Base-by-base conservation (phyloP, 2,329 filamentous ascomycete species). In the Pezicula rhizophila region DNA sequence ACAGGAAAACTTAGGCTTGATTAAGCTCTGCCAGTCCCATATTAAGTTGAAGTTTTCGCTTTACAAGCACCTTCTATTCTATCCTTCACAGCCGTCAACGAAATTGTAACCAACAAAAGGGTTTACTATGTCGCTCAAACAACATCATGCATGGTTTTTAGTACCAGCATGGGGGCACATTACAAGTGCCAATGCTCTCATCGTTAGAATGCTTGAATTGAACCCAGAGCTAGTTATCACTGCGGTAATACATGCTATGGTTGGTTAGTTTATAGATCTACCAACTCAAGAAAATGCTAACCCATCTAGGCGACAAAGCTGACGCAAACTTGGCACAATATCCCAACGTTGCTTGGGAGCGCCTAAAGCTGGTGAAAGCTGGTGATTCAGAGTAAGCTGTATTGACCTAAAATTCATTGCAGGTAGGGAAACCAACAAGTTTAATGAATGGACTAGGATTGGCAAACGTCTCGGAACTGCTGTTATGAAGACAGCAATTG, bases 101-200 rank as follows among this genome's bases (percentile, higher is more conserved):
- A 10, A 31, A 10, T 31, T 12, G 3, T 31, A 12, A 5, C 8
- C 11, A 31, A 12, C 7, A 12, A 38, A 8, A 12, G 14, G 4
- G 25, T 42, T 31, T 14, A 52, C 52, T 12, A 40, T 51, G 44
- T 26, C 33, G 3, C 34, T 25, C 20, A 50, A 28, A 17, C 38
- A 51, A 23, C 49, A 51, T 45, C 45, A 45, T 15, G 25, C 25
- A 1, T 51, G 31, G 44, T 44, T 43, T 17, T 12, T 50, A 14
- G 34, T 39, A 1, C 33, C 39, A 18, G 33, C 34, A 28, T 50
- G 45, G 48, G 45, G 48, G 3, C 40, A 50, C n/a, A 39, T 44
- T n/a, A 47, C 48, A 4, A 50, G 44, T 44, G 48, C 20, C 11
- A 43, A 50, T 39, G 45, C 48, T 5, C 28, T 45, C 11, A 47